Evolutionary conservation across 2,329 filamentous ascomycete species (phyloP).

Genomic region (Stemphylium beticola): DNA sequence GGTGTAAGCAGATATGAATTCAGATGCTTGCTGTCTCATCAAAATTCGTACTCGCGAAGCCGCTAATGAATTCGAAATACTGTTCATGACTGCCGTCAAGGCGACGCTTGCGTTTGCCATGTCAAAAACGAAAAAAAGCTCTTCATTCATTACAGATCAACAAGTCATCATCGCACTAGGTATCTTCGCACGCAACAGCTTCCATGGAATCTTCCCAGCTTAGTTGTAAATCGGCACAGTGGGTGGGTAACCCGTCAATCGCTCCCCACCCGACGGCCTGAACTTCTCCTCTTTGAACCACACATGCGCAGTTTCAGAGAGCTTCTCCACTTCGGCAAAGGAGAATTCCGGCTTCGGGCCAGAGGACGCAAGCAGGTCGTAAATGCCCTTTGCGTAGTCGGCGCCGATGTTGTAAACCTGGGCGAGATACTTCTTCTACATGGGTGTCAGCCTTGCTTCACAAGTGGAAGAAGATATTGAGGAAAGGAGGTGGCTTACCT

Average conservation of each 20-base stretch:
- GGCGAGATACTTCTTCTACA: conserved; percentile 57
- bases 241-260: conserved; percentile 50
- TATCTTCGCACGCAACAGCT: no score
- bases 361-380: conserved; percentile 52
- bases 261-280: conserved; percentile 48
- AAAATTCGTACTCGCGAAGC: no score
- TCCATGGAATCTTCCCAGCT: no score
- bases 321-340: conserved; percentile 55
- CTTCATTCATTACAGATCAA: no score
- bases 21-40: no score
- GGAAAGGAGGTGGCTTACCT: conserved; percentile 33
- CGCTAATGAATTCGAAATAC: no score
- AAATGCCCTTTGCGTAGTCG: conserved; percentile 57
- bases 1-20: no score
- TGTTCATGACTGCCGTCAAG: no score
- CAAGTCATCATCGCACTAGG: no score
- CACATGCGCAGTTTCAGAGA: conserved; percentile 53
- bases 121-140: no score
- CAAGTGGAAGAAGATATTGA: background rate
- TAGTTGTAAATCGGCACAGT: conserved; percentile 11
- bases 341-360: conserved; percentile 54
- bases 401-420: conserved; percentile 59
- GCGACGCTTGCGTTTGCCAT: no score
- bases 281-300: conserved; percentile 57
- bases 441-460: background rate